Evolutionary conservation across 495 filamentous ascomycete genomes (phyloP).

Genomic region (Bombardia bombarda): DNA sequence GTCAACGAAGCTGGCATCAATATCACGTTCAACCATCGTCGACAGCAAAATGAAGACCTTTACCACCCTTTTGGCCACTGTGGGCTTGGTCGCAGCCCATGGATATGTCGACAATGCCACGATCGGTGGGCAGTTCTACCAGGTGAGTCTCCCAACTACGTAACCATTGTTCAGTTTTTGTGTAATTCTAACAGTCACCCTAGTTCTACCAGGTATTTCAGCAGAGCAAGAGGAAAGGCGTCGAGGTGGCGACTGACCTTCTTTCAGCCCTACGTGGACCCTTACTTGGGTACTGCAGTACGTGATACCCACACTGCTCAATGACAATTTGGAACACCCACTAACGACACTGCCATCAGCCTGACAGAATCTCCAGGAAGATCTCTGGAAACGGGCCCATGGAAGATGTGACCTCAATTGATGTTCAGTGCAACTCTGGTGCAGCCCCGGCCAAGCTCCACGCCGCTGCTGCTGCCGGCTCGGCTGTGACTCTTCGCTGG

Average conservation of each 20-base stretch:
- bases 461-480: constrained; percentile 46
- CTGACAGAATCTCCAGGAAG: constrained; percentile 36
- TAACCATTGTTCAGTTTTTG: not conserved
- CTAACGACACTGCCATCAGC: too few species aligned
- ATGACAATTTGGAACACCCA: not conserved
- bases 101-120: constrained; percentile 50
- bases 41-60: constrained; percentile 22
- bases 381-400: constrained; percentile 45
- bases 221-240: too few species aligned
- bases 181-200: not conserved
- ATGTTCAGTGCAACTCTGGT: constrained; percentile 39
- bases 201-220: constrained; percentile 17
- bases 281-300: constrained; percentile 32
- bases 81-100: constrained; percentile 51
- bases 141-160: constrained; percentile 6
- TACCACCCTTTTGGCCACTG: constrained; percentile 36
- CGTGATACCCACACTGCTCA: not conserved
- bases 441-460: constrained; percentile 46
- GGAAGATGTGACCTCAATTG: constrained; percentile 35
- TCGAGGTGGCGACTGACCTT: too few species aligned
- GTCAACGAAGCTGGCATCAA: too few species aligned
- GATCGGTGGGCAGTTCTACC: constrained; percentile 34
- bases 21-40: too few species aligned
- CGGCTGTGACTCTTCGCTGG: constrained; percentile 53
- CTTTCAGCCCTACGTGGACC: constrained; percentile 37